A percentile compares a stretch with the other conserved stretches of the same genome.
Evolutionary conservation across 2,329 filamentous ascomycete species (phyloP).

Genomic region (Epichloe uncinata): DNA sequence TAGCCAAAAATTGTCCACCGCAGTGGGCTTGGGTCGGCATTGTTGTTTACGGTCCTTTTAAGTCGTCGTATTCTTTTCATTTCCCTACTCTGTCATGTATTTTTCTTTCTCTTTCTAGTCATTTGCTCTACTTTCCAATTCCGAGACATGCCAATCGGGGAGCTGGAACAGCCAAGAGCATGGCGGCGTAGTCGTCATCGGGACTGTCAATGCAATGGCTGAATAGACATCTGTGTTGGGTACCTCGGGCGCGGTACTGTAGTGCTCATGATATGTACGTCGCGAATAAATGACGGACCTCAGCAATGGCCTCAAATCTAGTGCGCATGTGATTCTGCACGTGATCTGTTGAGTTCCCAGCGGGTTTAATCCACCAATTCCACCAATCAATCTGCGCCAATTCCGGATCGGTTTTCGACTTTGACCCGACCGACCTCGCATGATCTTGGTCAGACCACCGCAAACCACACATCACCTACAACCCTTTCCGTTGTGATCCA

Average conservation of each 20-base stretch:
- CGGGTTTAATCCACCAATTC: slow-evolving; percentile 24
- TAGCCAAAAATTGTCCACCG: not conserved
- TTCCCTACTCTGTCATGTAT: not conserved
- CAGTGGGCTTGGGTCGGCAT: slow-evolving; percentile 1
- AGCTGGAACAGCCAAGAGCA: no score
- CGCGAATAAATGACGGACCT: no score
- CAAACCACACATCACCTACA: slow-evolving; percentile 19
- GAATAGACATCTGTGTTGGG: no score
- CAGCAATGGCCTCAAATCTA: not conserved
- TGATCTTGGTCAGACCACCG: slow-evolving; percentile 18
- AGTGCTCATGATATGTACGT: no score
- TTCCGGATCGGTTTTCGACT: slow-evolving; percentile 34
- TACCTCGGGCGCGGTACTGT: no score
- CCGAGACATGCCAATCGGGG: no score
- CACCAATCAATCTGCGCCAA: slow-evolving; percentile 36
- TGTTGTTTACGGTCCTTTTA: not conserved
- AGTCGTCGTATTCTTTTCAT: not conserved
- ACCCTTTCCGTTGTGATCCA: slow-evolving; percentile 27
- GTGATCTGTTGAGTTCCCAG: not conserved
- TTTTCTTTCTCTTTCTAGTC: not conserved
- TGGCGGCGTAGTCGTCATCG: no score
- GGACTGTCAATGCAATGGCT: no score
- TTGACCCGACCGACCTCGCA: slow-evolving; percentile 25
- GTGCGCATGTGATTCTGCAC: slow-evolving; percentile 12
- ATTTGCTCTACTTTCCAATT: no score